Percentiles rank a stretch among this genome's conserved stretches.
These are phyloP conservation scores for Huntiella abstrusa DNA, from an alignment of 2,329 filamentous ascomycete species.

Conservation along the genomic window DNA sequence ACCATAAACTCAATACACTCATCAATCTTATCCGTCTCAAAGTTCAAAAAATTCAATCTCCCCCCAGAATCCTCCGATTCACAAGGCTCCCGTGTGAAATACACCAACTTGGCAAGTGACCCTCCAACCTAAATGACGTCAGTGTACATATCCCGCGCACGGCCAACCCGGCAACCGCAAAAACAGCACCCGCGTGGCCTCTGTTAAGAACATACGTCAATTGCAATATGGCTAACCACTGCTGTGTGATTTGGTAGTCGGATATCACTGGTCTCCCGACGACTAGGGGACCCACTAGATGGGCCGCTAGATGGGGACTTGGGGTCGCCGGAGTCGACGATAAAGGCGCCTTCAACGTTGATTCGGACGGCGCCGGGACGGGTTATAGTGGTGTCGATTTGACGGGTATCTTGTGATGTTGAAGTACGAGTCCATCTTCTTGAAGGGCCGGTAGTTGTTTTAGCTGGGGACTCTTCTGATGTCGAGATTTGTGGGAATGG, in stretches of 20 bases:
- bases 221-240: conserved; percentile 88
- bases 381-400: conserved; percentile 41
- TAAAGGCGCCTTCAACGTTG: conserved; percentile 91
- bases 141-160: conserved; percentile 10
- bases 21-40: conserved; percentile 89
- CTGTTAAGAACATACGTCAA: conserved; percentile 50
- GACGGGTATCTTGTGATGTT: conserved; percentile 23
- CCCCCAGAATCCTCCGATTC: conserved; percentile 65
- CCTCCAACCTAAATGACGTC: conserved; percentile 57
- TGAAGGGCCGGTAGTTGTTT: neutral
- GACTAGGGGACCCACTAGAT: conserved; percentile 20
- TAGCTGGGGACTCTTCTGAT: neutral
- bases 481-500: neutral
- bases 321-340: conserved; percentile 60
- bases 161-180: conserved; percentile 9
- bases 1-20: conserved; percentile 85
- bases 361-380: conserved; percentile 65
- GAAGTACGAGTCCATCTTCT: conserved; percentile 7
- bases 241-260: conserved; percentile 89
- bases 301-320: conserved; percentile 27
- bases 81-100: conserved; percentile 70
- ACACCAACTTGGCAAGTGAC: conserved; percentile 88
- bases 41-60: conserved; percentile 83
- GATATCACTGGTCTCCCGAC: conserved; percentile 70
- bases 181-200: neutral